Percentiles rank a stretch among this genome's conserved stretches.
These are phyloP conservation scores for Phytophthora ohioensis DNA, from an alignment of 352 stramenopile species.

Conservation along the genomic window DNA sequence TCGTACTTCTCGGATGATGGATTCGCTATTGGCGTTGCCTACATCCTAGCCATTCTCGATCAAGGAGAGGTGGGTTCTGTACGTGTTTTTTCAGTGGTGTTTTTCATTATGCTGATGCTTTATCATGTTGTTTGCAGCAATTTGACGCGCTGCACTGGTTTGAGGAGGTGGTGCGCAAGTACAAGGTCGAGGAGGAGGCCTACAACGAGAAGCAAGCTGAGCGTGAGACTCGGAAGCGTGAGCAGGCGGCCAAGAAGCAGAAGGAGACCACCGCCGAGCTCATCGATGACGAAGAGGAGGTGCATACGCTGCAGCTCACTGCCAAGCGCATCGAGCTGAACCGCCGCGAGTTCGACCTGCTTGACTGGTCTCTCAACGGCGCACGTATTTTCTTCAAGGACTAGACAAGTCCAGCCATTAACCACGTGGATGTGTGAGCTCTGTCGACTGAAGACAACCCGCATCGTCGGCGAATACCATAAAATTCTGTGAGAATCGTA, in stretches of 20 bases:
- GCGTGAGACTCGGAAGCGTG: constrained; percentile 76
- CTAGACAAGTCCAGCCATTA: constrained; percentile 25
- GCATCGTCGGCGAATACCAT: not conserved
- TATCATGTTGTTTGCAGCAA: constrained; percentile 44
- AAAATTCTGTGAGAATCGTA: constrained; percentile 5
- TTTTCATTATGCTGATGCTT: constrained; percentile 3
- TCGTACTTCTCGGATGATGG: constrained; percentile 97
- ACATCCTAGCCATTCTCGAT: constrained; percentile 92
- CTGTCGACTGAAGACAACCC: constrained; percentile 29
- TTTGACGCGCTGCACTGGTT: constrained; percentile 94
- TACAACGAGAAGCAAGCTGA: constrained; percentile 89
- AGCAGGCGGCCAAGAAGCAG: constrained; percentile 82
- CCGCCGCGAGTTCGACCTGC: constrained; percentile 89
- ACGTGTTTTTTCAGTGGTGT: constrained; percentile 2
- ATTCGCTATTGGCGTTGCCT: constrained; percentile 95
- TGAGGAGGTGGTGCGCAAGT: constrained; percentile 89
- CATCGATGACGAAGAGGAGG: constrained; percentile 90
- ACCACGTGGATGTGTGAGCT: not conserved
- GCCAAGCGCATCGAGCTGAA: constrained; percentile 89
- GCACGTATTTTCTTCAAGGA: constrained; percentile 94
- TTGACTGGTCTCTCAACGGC: constrained; percentile 92
- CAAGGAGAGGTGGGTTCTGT: constrained; percentile 73
- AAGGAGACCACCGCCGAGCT: constrained; percentile 87
- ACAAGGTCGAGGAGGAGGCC: constrained; percentile 81
- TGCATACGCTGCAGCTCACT: constrained; percentile 88